Evolutionary conservation across 176 grass and related monocot species (phyloP).

Genomic region (Phragmites australis): DNA sequence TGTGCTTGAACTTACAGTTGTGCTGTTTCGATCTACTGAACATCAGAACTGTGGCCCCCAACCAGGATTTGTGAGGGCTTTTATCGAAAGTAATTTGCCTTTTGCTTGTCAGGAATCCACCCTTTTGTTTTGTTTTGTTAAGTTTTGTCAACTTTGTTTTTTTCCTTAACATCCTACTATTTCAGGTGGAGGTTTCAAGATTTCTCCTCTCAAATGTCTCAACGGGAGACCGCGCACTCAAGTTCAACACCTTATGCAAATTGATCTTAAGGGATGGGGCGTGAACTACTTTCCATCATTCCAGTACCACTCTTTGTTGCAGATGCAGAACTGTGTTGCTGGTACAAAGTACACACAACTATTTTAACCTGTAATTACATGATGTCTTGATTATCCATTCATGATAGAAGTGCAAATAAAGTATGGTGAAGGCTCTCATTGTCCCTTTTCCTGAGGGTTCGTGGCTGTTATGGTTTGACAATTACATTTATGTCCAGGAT

Average conservation of each 20-base stretch:
- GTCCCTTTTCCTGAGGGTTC: conserved; percentile 14
- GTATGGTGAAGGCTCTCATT: neutral
- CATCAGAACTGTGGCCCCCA: conserved; percentile 82
- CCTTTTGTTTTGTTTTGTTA: neutral
- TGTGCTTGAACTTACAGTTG: conserved; percentile 58
- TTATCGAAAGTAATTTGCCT: conserved; percentile 79
- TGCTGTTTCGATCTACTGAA: conserved; percentile 87
- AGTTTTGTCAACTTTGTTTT: conserved; percentile 29
- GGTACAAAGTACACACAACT: conserved; percentile 54
- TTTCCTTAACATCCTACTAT: conserved; percentile 21
- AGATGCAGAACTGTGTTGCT: conserved; percentile 97
- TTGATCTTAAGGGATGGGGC: conserved; percentile 96
- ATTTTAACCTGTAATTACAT: conserved; percentile 37
- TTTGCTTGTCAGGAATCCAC: conserved; percentile 11
- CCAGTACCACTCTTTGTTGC: conserved; percentile 92
- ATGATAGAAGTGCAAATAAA: neutral
- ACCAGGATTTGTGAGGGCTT: conserved; percentile 93
- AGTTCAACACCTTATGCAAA: conserved; percentile 98
- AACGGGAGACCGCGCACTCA: conserved; percentile 74
- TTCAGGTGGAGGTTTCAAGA: conserved; percentile 97
- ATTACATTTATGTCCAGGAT: conserved; percentile 58
- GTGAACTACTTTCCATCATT: conserved; percentile 78
- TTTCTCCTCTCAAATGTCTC: conserved; percentile 79
- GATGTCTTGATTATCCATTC: neutral
- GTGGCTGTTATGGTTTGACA: neutral